phyloP scores from a whole-genome alignment of 1,284 basidiomycete species.

The Chondrostereum purpureum region DNA sequence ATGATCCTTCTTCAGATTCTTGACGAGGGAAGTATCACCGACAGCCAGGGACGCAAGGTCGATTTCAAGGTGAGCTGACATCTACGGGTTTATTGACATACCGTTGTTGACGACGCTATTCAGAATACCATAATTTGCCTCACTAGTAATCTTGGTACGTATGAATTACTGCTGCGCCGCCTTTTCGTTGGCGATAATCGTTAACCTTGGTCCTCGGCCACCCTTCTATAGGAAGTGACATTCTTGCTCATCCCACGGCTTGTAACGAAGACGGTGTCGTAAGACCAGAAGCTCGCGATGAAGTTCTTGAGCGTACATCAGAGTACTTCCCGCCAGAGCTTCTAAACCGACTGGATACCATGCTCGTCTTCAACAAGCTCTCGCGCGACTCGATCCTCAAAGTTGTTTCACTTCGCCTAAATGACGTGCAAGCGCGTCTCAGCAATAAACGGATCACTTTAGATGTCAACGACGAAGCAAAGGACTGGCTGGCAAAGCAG shows the following conservation, averaged over 20 bases:
- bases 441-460: conserved; percentile 63
- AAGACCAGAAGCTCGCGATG: conserved; percentile 52
- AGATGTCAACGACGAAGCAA: conserved; percentile 60
- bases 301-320: conserved; percentile 72
- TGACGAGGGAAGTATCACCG: conserved; percentile 87
- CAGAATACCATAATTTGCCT: conserved; percentile 80
- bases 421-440: conserved; percentile 68
- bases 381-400: conserved; percentile 66
- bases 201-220: background rate
- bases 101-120: conserved; percentile 6
- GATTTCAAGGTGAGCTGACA: conserved; percentile 76
- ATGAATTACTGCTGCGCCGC: background rate
- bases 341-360: conserved; percentile 83
- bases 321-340: conserved; percentile 88
- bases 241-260: conserved; percentile 67
- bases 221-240: conserved; percentile 48
- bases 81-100: background rate
- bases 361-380: conserved; percentile 87
- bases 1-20: conserved; percentile 91
- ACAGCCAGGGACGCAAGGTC: conserved; percentile 72
- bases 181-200: background rate
- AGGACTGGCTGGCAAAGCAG: conserved; percentile 68
- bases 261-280: conserved; percentile 64
- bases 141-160: conserved; percentile 47
- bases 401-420: conserved; percentile 72